These are phyloP conservation scores for Hypoxylon perforatum DNA, from an alignment of 495 filamentous ascomycete species.

Conservation along the genomic window DNA sequence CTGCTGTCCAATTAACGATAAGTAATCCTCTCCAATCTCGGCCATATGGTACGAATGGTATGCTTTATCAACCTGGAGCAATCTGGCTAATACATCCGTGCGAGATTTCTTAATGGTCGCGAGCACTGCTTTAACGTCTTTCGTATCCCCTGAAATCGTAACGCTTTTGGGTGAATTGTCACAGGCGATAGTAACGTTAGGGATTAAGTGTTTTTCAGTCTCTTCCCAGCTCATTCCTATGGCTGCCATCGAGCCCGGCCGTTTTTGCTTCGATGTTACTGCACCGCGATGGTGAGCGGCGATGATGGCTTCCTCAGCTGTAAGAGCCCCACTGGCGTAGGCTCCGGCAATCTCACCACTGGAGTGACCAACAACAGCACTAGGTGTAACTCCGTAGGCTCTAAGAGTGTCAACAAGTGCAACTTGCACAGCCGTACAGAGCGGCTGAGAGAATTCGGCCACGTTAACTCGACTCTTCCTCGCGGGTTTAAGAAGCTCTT, in stretches of 20 bases:
- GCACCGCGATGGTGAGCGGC: constrained; percentile 49
- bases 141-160: constrained; percentile 51
- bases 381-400: constrained; percentile 56
- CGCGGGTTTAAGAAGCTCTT: constrained; percentile 25
- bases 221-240: constrained; percentile 47
- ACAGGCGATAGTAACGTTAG: constrained; percentile 51
- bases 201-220: constrained; percentile 32
- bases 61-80: constrained; percentile 54
- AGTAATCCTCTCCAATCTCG: constrained; percentile 37
- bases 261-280: constrained; percentile 20
- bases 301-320: constrained; percentile 41
- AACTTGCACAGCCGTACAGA: constrained; percentile 58
- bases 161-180: constrained; percentile 53
- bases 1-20: constrained; percentile 29
- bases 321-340: constrained; percentile 50
- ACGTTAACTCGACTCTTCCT: constrained; percentile 40
- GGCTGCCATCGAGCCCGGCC: constrained; percentile 53
- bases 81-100: constrained; percentile 31
- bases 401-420: constrained; percentile 62
- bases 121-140: constrained; percentile 32
- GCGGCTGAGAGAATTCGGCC: constrained; percentile 51
- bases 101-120: constrained; percentile 25
- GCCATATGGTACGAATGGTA: constrained; percentile 60
- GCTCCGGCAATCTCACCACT: constrained; percentile 58
- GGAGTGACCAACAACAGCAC: constrained; percentile 52